Conservation (phyloP, 805 yeast genomes). For the Saturnispora ahearnii region DNA sequence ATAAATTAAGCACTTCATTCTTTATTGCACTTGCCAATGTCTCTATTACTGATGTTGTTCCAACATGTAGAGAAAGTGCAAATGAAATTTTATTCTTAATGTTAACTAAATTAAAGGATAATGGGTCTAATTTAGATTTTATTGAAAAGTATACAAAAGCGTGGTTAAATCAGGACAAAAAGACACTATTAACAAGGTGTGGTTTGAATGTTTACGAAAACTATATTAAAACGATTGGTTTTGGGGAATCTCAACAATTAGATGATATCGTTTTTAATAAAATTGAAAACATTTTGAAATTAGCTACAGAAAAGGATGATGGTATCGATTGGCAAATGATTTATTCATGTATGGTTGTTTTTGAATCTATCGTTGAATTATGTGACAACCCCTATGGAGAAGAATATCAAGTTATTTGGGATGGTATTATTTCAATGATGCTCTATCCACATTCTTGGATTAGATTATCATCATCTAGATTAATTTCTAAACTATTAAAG, state of each 20-base stretch:
- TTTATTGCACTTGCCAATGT: conserved; percentile 77
- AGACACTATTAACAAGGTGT: conserved; percentile 51
- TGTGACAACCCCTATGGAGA: conserved; percentile 30
- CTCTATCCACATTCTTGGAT: conserved; percentile 92
- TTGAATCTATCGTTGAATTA: conserved; percentile 17
- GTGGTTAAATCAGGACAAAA: conserved; percentile 55
- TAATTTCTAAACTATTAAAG: conserved; percentile 45
- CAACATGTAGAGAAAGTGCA: conserved; percentile 81
- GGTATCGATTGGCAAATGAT: conserved; percentile 64
- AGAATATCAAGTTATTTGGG: conserved; percentile 43
- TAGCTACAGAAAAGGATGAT: conserved; percentile 30
- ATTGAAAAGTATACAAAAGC: conserved; percentile 38
- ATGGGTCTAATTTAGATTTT: conserved; percentile 20
- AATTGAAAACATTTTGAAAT: conserved; percentile 14
- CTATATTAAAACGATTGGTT: conserved; percentile 42
- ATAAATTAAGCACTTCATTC: conserved; percentile 61
- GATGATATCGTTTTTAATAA: conserved; percentile 23
- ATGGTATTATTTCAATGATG: conserved; percentile 41
- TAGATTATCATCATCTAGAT: conserved; percentile 54
- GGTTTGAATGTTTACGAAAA: conserved; percentile 66
- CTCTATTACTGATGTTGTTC: conserved; percentile 65
- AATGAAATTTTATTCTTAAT: conserved; percentile 48
- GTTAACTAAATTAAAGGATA: conserved; percentile 37
- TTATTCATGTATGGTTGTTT: conserved; percentile 51
- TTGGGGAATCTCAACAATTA: conserved; percentile 24